Conservation (phyloP, 2,329 filamentous ascomycete genomes). For the Paecilomyces sp. region DNA sequence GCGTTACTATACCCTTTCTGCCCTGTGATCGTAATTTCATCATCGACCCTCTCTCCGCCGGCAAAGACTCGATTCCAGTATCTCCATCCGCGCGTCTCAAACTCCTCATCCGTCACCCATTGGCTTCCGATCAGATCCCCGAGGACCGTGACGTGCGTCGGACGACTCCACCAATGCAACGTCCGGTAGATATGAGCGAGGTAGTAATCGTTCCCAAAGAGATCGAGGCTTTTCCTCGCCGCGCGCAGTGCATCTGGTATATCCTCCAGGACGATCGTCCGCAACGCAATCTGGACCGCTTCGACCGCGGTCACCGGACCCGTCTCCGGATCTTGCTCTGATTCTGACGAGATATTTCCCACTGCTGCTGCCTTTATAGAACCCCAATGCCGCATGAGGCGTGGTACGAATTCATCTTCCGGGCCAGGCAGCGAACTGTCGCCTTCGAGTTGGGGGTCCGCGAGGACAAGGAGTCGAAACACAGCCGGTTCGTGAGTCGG, state of each 20-base stretch:
- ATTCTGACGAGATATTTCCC: not conserved
- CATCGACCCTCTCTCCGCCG: conserved; percentile 56
- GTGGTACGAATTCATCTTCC: conserved; percentile 37
- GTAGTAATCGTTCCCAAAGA: conserved; percentile 91
- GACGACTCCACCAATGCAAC: conserved; percentile 72
- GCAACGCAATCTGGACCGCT: conserved; percentile 15
- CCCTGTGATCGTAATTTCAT: conserved; percentile 31
- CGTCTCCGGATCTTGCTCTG: not conserved
- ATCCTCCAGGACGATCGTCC: conserved; percentile 54
- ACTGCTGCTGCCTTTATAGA: conserved; percentile 10
- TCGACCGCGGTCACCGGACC: conserved; percentile 7
- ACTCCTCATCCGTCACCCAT: conserved; percentile 85
- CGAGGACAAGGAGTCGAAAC: conserved; percentile 80
- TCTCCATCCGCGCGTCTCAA: conserved; percentile 61
- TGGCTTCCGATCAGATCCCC: conserved; percentile 92
- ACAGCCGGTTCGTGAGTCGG: conserved; percentile 47
- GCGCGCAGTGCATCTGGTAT: conserved; percentile 60
- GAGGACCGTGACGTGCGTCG: conserved; percentile 81
- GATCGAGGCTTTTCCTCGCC: conserved; percentile 72
- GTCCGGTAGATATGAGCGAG: conserved; percentile 86
- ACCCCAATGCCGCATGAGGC: conserved; percentile 31
- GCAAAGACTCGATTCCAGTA: conserved; percentile 78
- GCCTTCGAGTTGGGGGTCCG: conserved; percentile 89
- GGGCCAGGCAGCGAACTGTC: conserved; percentile 68
- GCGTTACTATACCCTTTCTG: conserved; percentile 24